Evolutionary conservation across 768 basidiomycete genomes (phyloP).

Genomic region (Pilatotrama ljubarskyi): DNA sequence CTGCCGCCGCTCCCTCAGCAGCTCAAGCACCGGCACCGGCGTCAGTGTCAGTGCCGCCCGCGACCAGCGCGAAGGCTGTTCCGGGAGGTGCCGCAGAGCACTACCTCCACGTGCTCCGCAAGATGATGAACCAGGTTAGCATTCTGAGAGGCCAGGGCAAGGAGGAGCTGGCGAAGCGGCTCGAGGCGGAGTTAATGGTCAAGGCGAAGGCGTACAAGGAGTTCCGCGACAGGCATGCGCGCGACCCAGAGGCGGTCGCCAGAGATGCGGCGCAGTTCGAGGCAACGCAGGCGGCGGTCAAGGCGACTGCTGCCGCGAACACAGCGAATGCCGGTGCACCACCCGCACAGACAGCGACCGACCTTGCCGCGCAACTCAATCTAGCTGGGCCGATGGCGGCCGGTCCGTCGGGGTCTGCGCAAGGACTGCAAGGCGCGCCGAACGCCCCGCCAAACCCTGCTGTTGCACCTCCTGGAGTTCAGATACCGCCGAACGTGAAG

Average conservation of each 20-base stretch:
- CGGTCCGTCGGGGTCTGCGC: too few relatives aligned
- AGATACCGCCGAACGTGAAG: conserved; percentile 13
- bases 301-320: neutral
- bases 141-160: too few relatives aligned
- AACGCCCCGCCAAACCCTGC: neutral
- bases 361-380: neutral
- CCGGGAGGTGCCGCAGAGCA: neutral
- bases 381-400: too few relatives aligned
- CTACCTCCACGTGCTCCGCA: neutral
- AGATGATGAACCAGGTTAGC: too few relatives aligned
- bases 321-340: neutral
- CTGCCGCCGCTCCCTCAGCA: neutral
- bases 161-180: too few relatives aligned
- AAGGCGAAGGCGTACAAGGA: too few relatives aligned
- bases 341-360: neutral
- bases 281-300: neutral
- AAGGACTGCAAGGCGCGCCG: neutral
- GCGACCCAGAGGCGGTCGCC: too few relatives aligned
- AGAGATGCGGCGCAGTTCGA: neutral
- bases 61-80: too few relatives aligned
- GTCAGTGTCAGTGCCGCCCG: conserved; percentile 24
- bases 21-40: conserved; percentile 20
- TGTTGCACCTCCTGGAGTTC: neutral
- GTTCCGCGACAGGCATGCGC: too few relatives aligned
- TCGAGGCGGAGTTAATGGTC: too few relatives aligned